Conservation (phyloP, 2,329 filamentous ascomycete species). For the Endothia cerciana region DNA sequence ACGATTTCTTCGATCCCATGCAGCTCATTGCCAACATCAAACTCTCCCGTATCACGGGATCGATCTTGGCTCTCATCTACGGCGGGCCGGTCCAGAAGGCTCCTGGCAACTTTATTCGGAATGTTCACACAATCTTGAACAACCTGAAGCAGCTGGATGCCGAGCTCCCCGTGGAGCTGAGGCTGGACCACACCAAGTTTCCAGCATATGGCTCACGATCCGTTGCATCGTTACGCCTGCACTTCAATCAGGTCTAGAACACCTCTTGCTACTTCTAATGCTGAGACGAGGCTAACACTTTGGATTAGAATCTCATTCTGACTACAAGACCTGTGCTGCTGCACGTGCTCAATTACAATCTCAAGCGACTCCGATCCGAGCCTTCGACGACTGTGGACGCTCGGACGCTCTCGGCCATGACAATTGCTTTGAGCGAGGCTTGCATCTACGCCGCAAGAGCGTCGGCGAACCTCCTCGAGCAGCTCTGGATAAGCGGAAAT, state of each 20-base stretch:
- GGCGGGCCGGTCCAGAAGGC: slow-evolving; percentile 16
- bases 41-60: slow-evolving; percentile 37
- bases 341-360: slow-evolving; percentile 30
- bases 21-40: slow-evolving; percentile 37
- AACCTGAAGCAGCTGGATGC: slow-evolving; percentile 43
- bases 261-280: background rate
- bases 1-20: slow-evolving; percentile 31
- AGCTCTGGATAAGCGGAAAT: slow-evolving; percentile 35
- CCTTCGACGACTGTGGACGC: background rate
- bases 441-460: slow-evolving; percentile 36
- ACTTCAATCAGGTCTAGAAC: slow-evolving; percentile 31
- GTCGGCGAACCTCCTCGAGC: slow-evolving; percentile 33
- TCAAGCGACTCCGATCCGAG: slow-evolving; percentile 13
- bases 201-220: slow-evolving; percentile 30
- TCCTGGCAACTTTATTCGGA: slow-evolving; percentile 27
- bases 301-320: slow-evolving; percentile 26
- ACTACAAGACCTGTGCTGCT: slow-evolving; percentile 31
- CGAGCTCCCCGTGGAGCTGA: slow-evolving; percentile 39
- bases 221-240: slow-evolving; percentile 30
- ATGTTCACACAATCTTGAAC: slow-evolving; percentile 39
- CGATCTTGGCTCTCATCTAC: slow-evolving; percentile 30
- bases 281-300: background rate
- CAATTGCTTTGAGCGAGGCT: slow-evolving; percentile 37
- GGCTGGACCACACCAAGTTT: slow-evolving; percentile 33
- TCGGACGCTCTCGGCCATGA: slow-evolving; percentile 35